phyloP scores from a whole-genome alignment of 106 monocot species.

The Acorus calamus region DNA sequence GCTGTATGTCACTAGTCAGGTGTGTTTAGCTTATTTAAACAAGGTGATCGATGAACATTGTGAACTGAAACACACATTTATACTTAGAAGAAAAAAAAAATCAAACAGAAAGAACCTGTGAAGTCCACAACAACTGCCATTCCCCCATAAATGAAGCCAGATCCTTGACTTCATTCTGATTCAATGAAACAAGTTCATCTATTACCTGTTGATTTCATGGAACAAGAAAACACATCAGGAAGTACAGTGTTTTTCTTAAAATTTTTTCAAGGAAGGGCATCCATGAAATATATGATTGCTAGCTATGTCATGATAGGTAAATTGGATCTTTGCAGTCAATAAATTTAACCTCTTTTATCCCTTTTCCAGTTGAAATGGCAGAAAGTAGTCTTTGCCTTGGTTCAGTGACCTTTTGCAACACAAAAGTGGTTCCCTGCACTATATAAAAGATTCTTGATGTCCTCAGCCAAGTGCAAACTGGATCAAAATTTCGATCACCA shows the following conservation, averaged over 20 bases:
- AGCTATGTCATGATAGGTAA: no score
- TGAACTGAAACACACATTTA: no score
- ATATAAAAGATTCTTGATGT: neutral
- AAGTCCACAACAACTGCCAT: constrained; percentile 86
- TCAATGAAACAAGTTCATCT: constrained; percentile 48
- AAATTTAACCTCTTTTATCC: constrained; percentile 41
- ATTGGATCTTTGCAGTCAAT: neutral
- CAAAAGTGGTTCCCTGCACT: constrained; percentile 95
- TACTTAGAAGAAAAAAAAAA: neutral
- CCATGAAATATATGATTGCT: no score
- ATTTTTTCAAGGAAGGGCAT: no score
- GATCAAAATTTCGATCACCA: no score
- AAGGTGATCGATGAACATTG: no score
- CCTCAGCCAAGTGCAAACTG: no score
- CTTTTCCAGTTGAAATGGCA: constrained; percentile 50
- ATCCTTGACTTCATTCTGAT: constrained; percentile 12
- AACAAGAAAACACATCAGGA: neutral
- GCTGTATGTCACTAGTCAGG: no score
- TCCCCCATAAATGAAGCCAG: constrained; percentile 45
- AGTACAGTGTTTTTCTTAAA: no score
- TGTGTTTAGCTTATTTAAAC: no score
- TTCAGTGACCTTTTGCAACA: constrained; percentile 73
- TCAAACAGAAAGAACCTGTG: constrained; percentile 47
- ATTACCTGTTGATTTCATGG: constrained; percentile 31
- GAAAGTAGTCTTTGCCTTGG: constrained; percentile 72